Evolutionary conservation across 768 basidiomycete species (phyloP).

Genomic region (Pleurotus platypus): DNA sequence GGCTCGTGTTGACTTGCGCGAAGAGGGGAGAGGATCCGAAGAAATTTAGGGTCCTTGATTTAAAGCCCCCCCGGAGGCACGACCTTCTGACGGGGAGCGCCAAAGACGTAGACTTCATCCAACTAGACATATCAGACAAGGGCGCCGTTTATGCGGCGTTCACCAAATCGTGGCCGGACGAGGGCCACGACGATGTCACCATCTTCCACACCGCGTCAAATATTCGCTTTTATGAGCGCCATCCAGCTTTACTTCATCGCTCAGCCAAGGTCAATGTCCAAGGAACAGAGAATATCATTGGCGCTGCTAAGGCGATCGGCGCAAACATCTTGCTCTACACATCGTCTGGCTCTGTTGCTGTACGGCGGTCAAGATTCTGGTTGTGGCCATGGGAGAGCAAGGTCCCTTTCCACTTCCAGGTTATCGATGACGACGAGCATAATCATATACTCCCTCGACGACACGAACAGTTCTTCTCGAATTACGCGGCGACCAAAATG

Average conservation of each 20-base stretch:
- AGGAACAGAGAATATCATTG: conserved; percentile 66
- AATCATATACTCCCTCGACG: conserved; percentile 36
- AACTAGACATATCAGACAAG: conserved; percentile 55
- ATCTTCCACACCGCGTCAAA: conserved; percentile 77
- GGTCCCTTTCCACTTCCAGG: conserved; percentile 57
- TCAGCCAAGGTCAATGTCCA: conserved; percentile 63
- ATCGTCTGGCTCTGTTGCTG: conserved; percentile 64
- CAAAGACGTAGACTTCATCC: conserved; percentile 50
- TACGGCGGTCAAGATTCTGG: conserved; percentile 57
- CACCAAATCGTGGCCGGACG: conserved; percentile 56
- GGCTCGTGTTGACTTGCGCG: background rate
- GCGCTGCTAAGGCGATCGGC: conserved; percentile 51
- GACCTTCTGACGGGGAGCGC: conserved; percentile 54
- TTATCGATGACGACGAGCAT: conserved; percentile 58
- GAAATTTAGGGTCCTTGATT: conserved; percentile 63
- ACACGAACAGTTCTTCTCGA: conserved; percentile 70
- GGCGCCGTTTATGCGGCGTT: conserved; percentile 58
- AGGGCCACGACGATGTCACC: conserved; percentile 35
- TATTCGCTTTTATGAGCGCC: conserved; percentile 76
- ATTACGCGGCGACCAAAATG: conserved; percentile 68
- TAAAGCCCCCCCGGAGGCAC: conserved; percentile 54
- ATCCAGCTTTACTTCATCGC: conserved; percentile 40
- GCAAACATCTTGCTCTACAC: conserved; percentile 64
- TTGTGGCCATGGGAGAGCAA: conserved; percentile 74
- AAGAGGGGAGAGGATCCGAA: conserved; percentile 67